These are phyloP conservation scores for Diaporthe sp. DNA, from an alignment of 2,329 filamentous ascomycete species.

Conservation along the genomic window DNA sequence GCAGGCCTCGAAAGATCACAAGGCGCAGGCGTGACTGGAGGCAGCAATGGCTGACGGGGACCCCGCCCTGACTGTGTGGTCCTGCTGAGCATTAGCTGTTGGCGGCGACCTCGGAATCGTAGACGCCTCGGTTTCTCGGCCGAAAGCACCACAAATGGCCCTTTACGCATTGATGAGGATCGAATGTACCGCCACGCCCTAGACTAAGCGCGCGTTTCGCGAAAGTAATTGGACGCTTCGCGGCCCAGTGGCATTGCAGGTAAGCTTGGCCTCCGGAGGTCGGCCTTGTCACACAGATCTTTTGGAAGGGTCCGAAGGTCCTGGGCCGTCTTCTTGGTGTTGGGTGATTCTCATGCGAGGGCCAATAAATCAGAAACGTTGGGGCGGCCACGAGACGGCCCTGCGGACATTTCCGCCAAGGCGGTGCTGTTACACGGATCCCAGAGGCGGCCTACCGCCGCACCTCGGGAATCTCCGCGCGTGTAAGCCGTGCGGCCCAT, in stretches of 20 bases:
- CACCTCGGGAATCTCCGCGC: not conserved
- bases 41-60: too few relatives aligned
- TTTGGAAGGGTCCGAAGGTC: too few relatives aligned
- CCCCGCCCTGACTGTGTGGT: too few relatives aligned
- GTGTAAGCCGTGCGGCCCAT: not conserved
- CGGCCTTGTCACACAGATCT: not conserved
- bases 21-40: too few relatives aligned
- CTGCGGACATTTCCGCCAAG: not conserved
- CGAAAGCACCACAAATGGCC: too few relatives aligned
- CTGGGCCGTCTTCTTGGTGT: too few relatives aligned
- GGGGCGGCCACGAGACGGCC: not conserved
- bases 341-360: not conserved
- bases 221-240: not conserved
- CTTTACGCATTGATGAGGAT: too few relatives aligned
- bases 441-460: not conserved
- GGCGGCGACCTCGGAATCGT: too few relatives aligned
- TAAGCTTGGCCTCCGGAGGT: not conserved
- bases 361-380: not conserved
- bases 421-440: constrained; percentile 6
- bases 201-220: not conserved
- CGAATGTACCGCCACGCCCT: too few relatives aligned
- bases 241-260: not conserved
- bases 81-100: too few relatives aligned
- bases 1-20: too few relatives aligned
- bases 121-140: too few relatives aligned